These are phyloP conservation scores for Daphne laureola DNA, from an alignment of 441 rosid genomes.

Conservation along the genomic window DNA sequence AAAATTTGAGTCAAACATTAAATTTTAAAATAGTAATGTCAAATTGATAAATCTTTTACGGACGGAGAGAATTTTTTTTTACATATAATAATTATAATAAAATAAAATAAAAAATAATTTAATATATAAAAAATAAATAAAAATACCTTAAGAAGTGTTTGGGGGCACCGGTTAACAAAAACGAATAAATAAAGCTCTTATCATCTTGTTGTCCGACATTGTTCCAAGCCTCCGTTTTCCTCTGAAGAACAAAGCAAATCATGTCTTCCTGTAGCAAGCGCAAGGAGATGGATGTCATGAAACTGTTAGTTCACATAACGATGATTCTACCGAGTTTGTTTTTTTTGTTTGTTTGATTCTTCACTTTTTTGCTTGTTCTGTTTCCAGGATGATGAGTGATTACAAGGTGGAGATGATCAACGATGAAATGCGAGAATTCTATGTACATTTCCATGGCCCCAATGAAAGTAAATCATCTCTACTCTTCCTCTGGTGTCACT, in stretches of 20 bases:
- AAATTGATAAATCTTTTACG: too few species aligned
- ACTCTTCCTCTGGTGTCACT: constrained; percentile 8
- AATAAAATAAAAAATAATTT: too few species aligned
- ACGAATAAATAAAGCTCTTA: too few species aligned
- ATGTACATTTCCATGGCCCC: constrained; percentile 57
- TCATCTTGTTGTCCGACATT: too few species aligned
- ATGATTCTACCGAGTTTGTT: constrained; percentile 6
- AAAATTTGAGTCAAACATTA: too few species aligned
- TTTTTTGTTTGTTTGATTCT: constrained; percentile 5
- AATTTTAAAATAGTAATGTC: too few species aligned
- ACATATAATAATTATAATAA: too few species aligned
- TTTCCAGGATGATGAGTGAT: constrained; percentile 65
- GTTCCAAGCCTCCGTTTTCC: too few species aligned
- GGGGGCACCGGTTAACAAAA: too few species aligned
- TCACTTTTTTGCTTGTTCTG: constrained; percentile 11
- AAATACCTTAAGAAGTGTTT: too few species aligned
- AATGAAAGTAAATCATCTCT: constrained; percentile 37
- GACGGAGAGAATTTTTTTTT: too few species aligned
- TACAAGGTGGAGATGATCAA: constrained; percentile 64
- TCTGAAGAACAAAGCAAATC: constrained; percentile 6
- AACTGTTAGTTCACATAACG: constrained; percentile 27
- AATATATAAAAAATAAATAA: too few species aligned
- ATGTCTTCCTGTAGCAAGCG: constrained; percentile 67
- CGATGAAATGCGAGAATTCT: constrained; percentile 54
- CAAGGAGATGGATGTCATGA: constrained; percentile 60